Percentiles rank a stretch among this genome's conserved stretches.
Conservation (phyloP, 208 protist species). For the Trypanosoma rangeli region DNA sequence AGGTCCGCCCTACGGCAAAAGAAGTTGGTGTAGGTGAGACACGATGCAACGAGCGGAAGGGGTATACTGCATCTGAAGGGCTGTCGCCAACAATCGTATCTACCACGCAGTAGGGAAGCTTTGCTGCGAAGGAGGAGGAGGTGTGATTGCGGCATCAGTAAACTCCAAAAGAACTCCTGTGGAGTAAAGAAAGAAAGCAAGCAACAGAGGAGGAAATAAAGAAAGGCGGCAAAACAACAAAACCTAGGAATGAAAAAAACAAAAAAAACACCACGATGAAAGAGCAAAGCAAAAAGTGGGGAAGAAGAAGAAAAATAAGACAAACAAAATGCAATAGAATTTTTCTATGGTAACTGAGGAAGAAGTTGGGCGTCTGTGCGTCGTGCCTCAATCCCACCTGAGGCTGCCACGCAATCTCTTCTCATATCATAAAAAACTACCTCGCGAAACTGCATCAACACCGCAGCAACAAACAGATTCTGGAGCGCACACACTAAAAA, state of each 20-base stretch:
- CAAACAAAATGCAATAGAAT: not conserved
- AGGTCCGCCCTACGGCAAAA: slow-evolving; percentile 65
- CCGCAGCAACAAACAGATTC: no score
- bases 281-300: no score
- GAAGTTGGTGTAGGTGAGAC: slow-evolving; percentile 41
- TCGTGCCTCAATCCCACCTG: not conserved
- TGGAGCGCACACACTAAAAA: no score
- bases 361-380: not conserved
- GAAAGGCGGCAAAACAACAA: not conserved
- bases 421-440: not conserved
- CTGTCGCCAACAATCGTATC: no score
- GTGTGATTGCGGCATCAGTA: not conserved
- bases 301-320: not conserved
- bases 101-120: no score
- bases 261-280: not conserved
- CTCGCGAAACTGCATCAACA: no score
- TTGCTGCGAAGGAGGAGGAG: not conserved
- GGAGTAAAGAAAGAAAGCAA: not conserved
- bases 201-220: not conserved
- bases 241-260: not conserved
- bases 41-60: not conserved
- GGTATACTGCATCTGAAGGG: no score
- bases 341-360: not conserved
- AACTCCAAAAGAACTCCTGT: not conserved
- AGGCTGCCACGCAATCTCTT: not conserved